These are phyloP conservation scores for Pezicula radicicola DNA, from an alignment of 2,329 filamentous ascomycete species.

Conservation along the genomic window DNA sequence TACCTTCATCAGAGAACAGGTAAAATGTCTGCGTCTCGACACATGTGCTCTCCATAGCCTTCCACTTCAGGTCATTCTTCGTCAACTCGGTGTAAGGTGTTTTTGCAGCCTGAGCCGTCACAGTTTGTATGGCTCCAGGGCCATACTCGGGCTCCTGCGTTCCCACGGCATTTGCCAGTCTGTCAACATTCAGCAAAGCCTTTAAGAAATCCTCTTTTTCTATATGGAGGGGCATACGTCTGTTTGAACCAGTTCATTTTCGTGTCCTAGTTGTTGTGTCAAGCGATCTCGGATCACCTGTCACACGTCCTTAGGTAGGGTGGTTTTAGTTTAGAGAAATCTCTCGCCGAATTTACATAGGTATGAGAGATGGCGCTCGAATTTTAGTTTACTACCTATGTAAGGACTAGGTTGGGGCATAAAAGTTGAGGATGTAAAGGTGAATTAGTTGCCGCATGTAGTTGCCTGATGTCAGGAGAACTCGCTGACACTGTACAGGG, in stretches of 20 bases:
- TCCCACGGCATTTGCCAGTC: slow-evolving; percentile 78
- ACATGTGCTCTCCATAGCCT: slow-evolving; percentile 73
- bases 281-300: too few relatives aligned
- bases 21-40: slow-evolving; percentile 98
- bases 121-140: slow-evolving; percentile 79
- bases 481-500: too few relatives aligned
- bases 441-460: too few relatives aligned
- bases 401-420: too few relatives aligned
- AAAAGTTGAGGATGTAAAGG: too few relatives aligned
- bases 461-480: too few relatives aligned
- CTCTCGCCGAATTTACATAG: too few relatives aligned
- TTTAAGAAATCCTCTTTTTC: slow-evolving; percentile 8
- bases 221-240: slow-evolving; percentile 56
- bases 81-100: slow-evolving; percentile 78
- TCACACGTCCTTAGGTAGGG: too few relatives aligned
- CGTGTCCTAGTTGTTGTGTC: slow-evolving; percentile 28
- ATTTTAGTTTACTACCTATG: too few relatives aligned
- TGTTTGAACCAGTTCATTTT: slow-evolving; percentile 97
- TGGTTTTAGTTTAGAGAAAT: too few relatives aligned
- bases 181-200: slow-evolving; percentile 29
- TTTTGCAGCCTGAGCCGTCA: slow-evolving; percentile 74
- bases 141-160: slow-evolving; percentile 97
- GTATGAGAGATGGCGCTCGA: too few relatives aligned
- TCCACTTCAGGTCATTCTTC: slow-evolving; percentile 81
- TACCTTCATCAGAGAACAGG: slow-evolving; percentile 74